Evolutionary conservation across 805 yeast species (phyloP).

Genomic region (Hanseniaspora lachancei): DNA sequence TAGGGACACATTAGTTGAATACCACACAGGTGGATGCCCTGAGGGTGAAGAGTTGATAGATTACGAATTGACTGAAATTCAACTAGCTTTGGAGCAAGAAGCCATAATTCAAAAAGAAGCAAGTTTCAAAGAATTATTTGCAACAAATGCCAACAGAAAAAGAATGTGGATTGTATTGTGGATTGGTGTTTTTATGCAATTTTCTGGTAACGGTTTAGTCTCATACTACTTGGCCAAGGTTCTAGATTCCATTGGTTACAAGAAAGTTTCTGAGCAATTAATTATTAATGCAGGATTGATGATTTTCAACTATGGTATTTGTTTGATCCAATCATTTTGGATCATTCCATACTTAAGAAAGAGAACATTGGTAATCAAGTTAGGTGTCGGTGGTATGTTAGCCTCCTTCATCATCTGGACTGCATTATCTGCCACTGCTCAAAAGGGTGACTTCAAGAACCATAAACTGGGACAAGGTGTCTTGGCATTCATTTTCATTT

Average conservation of each 20-base stretch:
- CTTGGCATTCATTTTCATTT: constrained; percentile 39
- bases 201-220: constrained; percentile 40
- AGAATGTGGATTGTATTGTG: constrained; percentile 29
- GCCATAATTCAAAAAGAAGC: constrained; percentile 22
- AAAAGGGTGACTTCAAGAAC: constrained; percentile 30
- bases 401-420: constrained; percentile 33
- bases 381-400: constrained; percentile 29
- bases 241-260: constrained; percentile 40
- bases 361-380: constrained; percentile 26
- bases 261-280: constrained; percentile 33
- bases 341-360: constrained; percentile 26
- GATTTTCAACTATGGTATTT: constrained; percentile 32
- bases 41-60: background rate
- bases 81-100: constrained; percentile 31
- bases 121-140: constrained; percentile 30
- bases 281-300: constrained; percentile 39
- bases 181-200: constrained; percentile 31
- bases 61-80: constrained; percentile 19
- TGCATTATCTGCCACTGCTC: constrained; percentile 35
- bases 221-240: constrained; percentile 40
- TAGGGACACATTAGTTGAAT: constrained; percentile 25
- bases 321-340: constrained; percentile 24
- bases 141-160: constrained; percentile 31
- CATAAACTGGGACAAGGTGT: constrained; percentile 34
- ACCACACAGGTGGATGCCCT: constrained; percentile 3